Conservation (phyloP, 176 grass and related monocot genomes). For the Avena insularis region DNA sequence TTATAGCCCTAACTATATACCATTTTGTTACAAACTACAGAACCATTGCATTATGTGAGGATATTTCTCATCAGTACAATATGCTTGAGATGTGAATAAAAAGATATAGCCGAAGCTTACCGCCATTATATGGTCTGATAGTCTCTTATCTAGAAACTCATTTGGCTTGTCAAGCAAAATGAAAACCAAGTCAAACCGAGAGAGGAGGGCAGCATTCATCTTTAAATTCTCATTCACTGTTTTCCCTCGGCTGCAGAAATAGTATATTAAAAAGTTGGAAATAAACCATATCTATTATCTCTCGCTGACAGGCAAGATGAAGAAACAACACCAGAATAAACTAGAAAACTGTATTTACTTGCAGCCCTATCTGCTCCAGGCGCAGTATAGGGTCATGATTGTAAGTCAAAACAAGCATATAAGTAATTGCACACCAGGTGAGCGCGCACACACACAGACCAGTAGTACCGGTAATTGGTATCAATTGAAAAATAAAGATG, state of each 20-base stretch:
- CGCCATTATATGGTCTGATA: slow-evolving; percentile 89
- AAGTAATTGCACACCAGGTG: neutral
- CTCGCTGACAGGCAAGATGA: slow-evolving; percentile 3
- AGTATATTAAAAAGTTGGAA: slow-evolving; percentile 7
- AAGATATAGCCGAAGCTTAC: slow-evolving; percentile 48
- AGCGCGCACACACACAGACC: neutral
- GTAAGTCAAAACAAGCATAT: slow-evolving; percentile 1
- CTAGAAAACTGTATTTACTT: slow-evolving; percentile 23
- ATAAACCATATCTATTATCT: neutral
- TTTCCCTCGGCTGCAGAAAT: slow-evolving; percentile 79
- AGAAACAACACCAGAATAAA: slow-evolving; percentile 7
- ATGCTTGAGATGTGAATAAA: slow-evolving; percentile 20
- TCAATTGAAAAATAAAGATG: slow-evolving; percentile 3
- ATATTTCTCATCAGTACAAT: neutral
- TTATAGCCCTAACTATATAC: neutral
- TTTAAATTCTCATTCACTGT: slow-evolving; percentile 93
- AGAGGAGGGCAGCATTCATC: slow-evolving; percentile 87
- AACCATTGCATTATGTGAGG: slow-evolving; percentile 7
- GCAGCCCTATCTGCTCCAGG: neutral
- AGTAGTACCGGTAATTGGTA: neutral
- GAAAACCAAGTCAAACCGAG: slow-evolving; percentile 94
- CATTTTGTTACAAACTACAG: slow-evolving; percentile 17
- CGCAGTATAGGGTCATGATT: neutral
- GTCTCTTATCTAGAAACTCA: slow-evolving; percentile 76
- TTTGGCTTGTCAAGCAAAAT: slow-evolving; percentile 92